These are phyloP conservation scores for Lasiodiplodia gonubiensis DNA, from an alignment of 2,329 filamentous ascomycete genomes.

Conservation along the genomic window DNA sequence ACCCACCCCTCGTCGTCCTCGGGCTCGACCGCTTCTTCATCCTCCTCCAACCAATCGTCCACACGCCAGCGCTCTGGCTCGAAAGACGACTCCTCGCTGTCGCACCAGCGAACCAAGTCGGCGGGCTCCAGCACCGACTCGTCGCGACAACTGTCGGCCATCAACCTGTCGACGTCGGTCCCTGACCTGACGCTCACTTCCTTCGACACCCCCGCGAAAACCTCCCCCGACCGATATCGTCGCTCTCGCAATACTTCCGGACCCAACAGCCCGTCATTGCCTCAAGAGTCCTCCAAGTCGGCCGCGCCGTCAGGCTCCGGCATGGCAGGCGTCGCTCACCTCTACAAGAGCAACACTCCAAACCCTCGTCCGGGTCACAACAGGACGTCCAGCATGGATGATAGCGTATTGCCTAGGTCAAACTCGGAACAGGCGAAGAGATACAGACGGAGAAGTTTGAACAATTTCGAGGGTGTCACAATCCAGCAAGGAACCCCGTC, in stretches of 20 bases:
- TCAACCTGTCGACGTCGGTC: slow-evolving; percentile 57
- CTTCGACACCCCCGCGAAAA: slow-evolving; percentile 66
- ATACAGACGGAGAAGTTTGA: slow-evolving; percentile 82
- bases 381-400: slow-evolving; percentile 70
- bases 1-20: slow-evolving; percentile 50
- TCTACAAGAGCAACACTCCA: slow-evolving; percentile 50
- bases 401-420: slow-evolving; percentile 67
- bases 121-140: slow-evolving; percentile 33
- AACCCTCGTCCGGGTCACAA: slow-evolving; percentile 54
- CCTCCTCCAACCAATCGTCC: slow-evolving; percentile 57
- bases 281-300: slow-evolving; percentile 39
- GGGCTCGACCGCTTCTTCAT: slow-evolving; percentile 54
- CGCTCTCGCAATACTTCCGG: slow-evolving; percentile 50
- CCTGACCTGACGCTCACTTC: slow-evolving; percentile 62
- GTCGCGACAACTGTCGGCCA: slow-evolving; percentile 52
- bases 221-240: slow-evolving; percentile 83
- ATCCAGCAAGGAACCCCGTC: slow-evolving; percentile 31
- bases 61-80: slow-evolving; percentile 37
- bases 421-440: slow-evolving; percentile 73
- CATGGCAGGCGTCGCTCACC: slow-evolving; percentile 61
- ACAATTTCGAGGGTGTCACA: slow-evolving; percentile 60
- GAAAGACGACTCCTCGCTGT: slow-evolving; percentile 57
- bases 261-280: slow-evolving; percentile 20
- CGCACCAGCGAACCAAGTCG: slow-evolving; percentile 40
- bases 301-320: slow-evolving; percentile 58